phyloP scores from a whole-genome alignment of 129 eudicot species.

The Dittrichia graveolens region DNA sequence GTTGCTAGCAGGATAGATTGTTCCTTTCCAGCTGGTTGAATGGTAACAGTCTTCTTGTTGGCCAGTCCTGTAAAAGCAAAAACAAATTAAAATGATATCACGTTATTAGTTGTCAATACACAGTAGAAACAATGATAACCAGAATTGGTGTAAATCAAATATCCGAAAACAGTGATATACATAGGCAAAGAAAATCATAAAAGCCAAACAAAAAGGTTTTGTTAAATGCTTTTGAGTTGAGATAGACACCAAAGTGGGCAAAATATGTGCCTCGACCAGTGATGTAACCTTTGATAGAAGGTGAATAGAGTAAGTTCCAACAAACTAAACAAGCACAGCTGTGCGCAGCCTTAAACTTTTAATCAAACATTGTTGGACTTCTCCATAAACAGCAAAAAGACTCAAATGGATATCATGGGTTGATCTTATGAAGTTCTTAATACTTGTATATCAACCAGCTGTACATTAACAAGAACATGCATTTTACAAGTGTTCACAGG shows the following conservation, averaged over 20 bases:
- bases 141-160: neutral
- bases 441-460: too few species aligned
- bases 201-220: neutral
- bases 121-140: neutral
- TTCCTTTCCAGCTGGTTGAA: slow-evolving; percentile 86
- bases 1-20: slow-evolving; percentile 81
- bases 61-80: slow-evolving; percentile 57
- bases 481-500: neutral
- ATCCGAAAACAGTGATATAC: neutral
- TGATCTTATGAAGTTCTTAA: too few species aligned
- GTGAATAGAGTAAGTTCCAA: neutral
- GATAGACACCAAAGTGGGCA: neutral
- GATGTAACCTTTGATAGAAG: neutral
- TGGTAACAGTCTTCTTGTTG: slow-evolving; percentile 90
- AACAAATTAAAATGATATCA: neutral
- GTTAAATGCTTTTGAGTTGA: too few species aligned
- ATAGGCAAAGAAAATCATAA: neutral
- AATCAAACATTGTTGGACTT: neutral
- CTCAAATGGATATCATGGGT: too few species aligned
- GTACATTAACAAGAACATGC: too few species aligned
- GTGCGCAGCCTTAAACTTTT: neutral
- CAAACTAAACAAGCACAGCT: neutral
- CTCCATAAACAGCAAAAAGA: neutral
- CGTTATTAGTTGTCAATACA: neutral
- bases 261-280: neutral